A percentile compares a stretch with the other conserved stretches of the same genome.
Evolutionary conservation across 495 filamentous ascomycete genomes (phyloP).

Genomic region (Daldinia decipiens): DNA sequence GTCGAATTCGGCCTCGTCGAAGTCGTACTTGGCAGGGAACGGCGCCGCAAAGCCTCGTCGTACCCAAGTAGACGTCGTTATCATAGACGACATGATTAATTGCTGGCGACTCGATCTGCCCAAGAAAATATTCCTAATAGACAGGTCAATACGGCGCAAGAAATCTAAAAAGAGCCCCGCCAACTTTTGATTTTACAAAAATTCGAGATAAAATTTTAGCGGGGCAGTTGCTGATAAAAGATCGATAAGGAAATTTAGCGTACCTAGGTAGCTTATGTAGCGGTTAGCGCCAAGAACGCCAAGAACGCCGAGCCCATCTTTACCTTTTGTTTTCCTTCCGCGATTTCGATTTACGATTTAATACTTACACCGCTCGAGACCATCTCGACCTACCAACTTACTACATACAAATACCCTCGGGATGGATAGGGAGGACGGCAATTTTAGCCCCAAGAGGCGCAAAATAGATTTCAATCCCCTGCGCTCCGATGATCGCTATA

Average conservation of each 20-base stretch:
- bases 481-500: slow-evolving; percentile 66
- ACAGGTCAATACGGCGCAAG: neutral
- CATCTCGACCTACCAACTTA: neutral
- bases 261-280: neutral
- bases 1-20: slow-evolving; percentile 91
- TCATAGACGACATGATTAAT: slow-evolving; percentile 69
- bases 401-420: slow-evolving; percentile 29
- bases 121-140: neutral
- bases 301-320: slow-evolving; percentile 6
- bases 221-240: slow-evolving; percentile 31
- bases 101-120: slow-evolving; percentile 7
- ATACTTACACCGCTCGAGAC: slow-evolving; percentile 11
- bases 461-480: slow-evolving; percentile 69
- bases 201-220: slow-evolving; percentile 41
- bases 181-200: slow-evolving; percentile 45
- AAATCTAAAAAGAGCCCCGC: slow-evolving; percentile 37
- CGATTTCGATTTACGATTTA: neutral
- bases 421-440: slow-evolving; percentile 57
- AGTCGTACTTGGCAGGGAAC: slow-evolving; percentile 88
- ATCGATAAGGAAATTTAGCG: slow-evolving; percentile 16
- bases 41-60: slow-evolving; percentile 91
- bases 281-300: neutral
- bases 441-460: slow-evolving; percentile 67
- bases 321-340: slow-evolving; percentile 27
- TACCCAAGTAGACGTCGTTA: slow-evolving; percentile 93